Evolutionary conservation across 1,284 basidiomycete species (phyloP).

Genomic region (Leccinum pseudoinsigne): DNA sequence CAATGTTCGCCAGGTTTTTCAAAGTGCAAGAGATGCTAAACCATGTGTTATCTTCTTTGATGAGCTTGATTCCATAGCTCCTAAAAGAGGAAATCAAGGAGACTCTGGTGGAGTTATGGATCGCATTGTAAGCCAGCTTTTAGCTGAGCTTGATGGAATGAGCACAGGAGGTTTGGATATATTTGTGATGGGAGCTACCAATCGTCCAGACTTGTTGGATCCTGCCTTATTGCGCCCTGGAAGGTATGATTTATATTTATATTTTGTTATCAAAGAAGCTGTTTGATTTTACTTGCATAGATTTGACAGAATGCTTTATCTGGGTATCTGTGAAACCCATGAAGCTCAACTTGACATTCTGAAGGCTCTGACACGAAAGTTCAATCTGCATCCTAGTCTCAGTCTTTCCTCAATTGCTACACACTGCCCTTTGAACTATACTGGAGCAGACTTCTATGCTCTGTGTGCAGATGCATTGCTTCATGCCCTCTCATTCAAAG

Average conservation of each 20-base stretch:
- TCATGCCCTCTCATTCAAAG: constrained; percentile 91
- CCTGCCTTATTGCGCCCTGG: constrained; percentile 93
- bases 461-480: constrained; percentile 96
- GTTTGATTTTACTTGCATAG: constrained; percentile 40
- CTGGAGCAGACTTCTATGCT: constrained; percentile 98
- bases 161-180: constrained; percentile 67
- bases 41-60: constrained; percentile 98
- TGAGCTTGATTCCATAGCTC: constrained; percentile 96
- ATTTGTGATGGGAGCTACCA: constrained; percentile 98
- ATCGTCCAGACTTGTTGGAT: constrained; percentile 94
- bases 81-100: constrained; percentile 93
- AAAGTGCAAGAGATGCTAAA: constrained; percentile 85
- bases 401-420: constrained; percentile 70
- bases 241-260: constrained; percentile 46
- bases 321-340: constrained; percentile 91
- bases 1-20: constrained; percentile 92
- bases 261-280: background rate
- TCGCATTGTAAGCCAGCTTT: constrained; percentile 92
- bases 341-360: constrained; percentile 87
- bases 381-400: constrained; percentile 75
- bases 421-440: constrained; percentile 90
- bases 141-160: constrained; percentile 97
- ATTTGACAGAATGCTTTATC: constrained; percentile 97
- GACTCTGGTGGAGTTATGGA: constrained; percentile 98
- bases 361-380: constrained; percentile 91